Conservation (phyloP, 495 filamentous ascomycete species). For the Aspergillus hancockii region DNA sequence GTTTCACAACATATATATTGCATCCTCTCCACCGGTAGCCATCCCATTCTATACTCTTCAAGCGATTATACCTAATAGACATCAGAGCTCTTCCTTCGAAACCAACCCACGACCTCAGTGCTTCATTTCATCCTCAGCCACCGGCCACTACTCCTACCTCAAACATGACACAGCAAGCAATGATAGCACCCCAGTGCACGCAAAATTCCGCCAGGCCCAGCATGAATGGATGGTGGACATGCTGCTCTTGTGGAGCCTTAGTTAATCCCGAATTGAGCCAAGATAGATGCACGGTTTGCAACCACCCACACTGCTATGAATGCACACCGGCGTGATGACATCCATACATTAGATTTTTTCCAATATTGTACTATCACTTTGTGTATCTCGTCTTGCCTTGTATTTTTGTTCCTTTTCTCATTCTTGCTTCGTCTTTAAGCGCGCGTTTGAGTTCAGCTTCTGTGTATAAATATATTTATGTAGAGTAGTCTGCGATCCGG, state of each 20-base stretch:
- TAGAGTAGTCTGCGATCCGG: too few relatives aligned
- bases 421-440: too few relatives aligned
- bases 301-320: background rate
- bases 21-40: background rate
- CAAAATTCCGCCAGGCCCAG: background rate
- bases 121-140: background rate
- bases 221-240: slow-evolving; percentile 4
- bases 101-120: background rate
- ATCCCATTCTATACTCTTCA: background rate
- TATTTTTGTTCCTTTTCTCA: too few relatives aligned
- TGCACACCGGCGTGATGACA: background rate
- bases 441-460: too few relatives aligned
- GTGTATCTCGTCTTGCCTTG: too few relatives aligned
- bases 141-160: background rate
- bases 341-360: background rate
- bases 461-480: too few relatives aligned
- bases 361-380: too few relatives aligned
- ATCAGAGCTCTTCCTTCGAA: background rate
- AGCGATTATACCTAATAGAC: background rate
- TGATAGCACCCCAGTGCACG: background rate
- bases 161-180: background rate
- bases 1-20: background rate
- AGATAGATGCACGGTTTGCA: slow-evolving; percentile 7
- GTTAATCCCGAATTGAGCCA: slow-evolving; percentile 5
- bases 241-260: background rate